phyloP scores from a whole-genome alignment of 495 filamentous ascomycete genomes.

The Penicillium arizonense region DNA sequence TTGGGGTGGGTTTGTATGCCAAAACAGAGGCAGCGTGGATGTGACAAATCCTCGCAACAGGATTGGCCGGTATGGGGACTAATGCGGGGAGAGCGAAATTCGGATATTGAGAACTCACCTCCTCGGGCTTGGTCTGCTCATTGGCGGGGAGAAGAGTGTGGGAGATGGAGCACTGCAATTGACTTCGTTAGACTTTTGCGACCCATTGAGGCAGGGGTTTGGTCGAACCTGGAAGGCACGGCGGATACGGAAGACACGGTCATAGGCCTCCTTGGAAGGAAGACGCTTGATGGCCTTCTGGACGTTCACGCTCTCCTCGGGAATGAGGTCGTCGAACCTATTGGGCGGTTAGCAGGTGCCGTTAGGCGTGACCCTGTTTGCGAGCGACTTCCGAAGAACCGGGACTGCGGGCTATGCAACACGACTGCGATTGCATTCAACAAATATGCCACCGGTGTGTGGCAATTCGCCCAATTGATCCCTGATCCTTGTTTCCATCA shows the following conservation, averaged over 20 bases:
- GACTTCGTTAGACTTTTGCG: conserved; percentile 26
- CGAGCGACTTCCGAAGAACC: conserved; percentile 20
- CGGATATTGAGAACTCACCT: conserved; percentile 49
- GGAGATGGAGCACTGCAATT: conserved; percentile 67
- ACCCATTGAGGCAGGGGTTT: conserved; percentile 4
- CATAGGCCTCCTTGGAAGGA: conserved; percentile 84
- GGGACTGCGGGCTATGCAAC: conserved; percentile 19
- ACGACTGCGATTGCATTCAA: conserved; percentile 4
- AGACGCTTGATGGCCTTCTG: conserved; percentile 87
- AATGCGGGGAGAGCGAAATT: conserved; percentile 21
- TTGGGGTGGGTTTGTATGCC: conserved; percentile 1
- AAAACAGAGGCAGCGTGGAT: conserved; percentile 11
- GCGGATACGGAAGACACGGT: conserved; percentile 94
- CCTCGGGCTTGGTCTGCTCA: conserved; percentile 75
- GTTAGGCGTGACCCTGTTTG: not conserved
- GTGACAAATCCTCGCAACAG: conserved; percentile 45
- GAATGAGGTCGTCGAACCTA: conserved; percentile 90
- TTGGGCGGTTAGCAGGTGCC: conserved; percentile 15
- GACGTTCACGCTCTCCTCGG: conserved; percentile 84
- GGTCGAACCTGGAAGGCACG: conserved; percentile 82
- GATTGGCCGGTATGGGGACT: conserved; percentile 40
- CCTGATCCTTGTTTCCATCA: conserved; percentile 7
- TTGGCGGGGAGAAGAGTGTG: conserved; percentile 81
- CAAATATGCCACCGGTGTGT: not conserved
- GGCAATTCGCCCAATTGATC: not conserved